Conservation (phyloP, 495 filamentous ascomycete genomes). For the Antarctomyces pellizariae region DNA sequence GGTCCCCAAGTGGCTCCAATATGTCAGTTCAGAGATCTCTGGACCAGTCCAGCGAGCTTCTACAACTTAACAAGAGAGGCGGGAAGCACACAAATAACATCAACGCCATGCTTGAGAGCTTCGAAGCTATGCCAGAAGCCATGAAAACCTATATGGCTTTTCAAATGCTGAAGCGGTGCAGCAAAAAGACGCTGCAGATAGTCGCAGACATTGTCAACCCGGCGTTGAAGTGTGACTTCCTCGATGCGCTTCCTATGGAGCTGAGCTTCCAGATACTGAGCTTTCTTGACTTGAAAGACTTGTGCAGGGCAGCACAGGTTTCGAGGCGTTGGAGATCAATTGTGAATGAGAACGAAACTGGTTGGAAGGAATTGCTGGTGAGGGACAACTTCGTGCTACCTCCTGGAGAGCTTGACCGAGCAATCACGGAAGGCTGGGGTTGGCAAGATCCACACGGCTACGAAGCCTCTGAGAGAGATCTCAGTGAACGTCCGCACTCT, state of each 20-base stretch:
- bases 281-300: constrained; percentile 65
- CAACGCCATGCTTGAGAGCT: constrained; percentile 69
- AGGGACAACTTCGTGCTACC: constrained; percentile 57
- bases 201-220: constrained; percentile 88
- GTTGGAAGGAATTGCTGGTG: constrained; percentile 88
- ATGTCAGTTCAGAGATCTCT: no score
- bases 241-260: constrained; percentile 62
- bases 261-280: constrained; percentile 70
- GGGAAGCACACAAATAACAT: no score
- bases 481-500: constrained; percentile 28
- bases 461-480: constrained; percentile 58
- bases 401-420: constrained; percentile 62
- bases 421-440: constrained; percentile 92
- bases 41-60: no score
- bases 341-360: constrained; percentile 75
- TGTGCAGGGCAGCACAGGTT: constrained; percentile 82
- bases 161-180: constrained; percentile 70
- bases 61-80: no score
- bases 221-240: constrained; percentile 85
- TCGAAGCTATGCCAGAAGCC: constrained; percentile 70
- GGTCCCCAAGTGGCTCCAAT: no score
- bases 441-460: constrained; percentile 72
- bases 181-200: constrained; percentile 73
- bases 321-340: constrained; percentile 84
- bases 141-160: constrained; percentile 92